Evolutionary conservation across 2,329 filamentous ascomycete species (phyloP), one percentile per base, ranked within the genome.

Genomic region (Falciphora oryzae): DNA sequence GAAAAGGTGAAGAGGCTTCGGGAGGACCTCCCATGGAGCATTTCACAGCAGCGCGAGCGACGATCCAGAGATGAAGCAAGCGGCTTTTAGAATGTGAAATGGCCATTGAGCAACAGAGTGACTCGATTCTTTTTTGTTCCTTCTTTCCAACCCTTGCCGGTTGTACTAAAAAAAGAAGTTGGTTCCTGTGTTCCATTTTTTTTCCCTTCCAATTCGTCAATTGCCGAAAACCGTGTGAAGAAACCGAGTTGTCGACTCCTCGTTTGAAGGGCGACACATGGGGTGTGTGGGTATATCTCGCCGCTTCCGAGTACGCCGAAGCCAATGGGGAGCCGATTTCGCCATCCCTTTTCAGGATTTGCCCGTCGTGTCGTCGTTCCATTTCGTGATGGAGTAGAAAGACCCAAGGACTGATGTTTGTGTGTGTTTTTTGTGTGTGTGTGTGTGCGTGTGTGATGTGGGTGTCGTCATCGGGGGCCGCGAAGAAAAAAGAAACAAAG

Each of bases 11-110:
- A 66, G 61, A 69, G 77, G 79, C 86, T 89, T 89, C 86, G 87
- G 88, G 87, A 89, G 77, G 74, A 85, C 85, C 87, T 90, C 88
- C 86, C 86, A 89, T 89, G 87, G 86, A 89, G 77, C 87, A 88
- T 83, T 86, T 88, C 87, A 89, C 85, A 80, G 44, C 75, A 77
- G 75, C 71, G 44, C 71, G 71, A 74, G 44, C 44, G 22, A 53
- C 44, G 7, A 53, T n/a, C 22, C 6, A 53, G 22, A 53, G 44
- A 53, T n/a, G 44, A 53, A 53, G 44, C 70, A 74, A 69, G 68
- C 66, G 69, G 64, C 68, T 69, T 72, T 69, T 38, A 61, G 59
- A 50, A 44, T 81, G 85, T 87, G 87, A 89, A 88, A 89, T 84
- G 87, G 88, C 88, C 88, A 89, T 89, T 85, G 82, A 85, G 81